Base-by-base conservation (phyloP, 2,329 filamentous ascomycete genomes). In the Scedosporium apiospermum region DNA sequence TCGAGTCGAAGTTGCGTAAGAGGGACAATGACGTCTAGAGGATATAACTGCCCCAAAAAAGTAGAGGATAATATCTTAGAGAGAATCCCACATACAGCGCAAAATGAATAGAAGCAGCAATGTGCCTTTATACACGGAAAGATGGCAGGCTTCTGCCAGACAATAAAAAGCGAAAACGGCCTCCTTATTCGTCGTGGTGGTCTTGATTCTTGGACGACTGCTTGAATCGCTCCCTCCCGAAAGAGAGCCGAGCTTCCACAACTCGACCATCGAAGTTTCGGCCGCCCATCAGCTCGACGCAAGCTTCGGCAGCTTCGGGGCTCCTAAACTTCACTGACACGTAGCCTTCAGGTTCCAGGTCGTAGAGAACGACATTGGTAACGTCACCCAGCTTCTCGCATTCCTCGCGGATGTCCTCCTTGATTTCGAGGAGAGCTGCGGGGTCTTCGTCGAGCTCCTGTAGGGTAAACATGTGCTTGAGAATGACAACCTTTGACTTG, bases 391-490 rank as follows among this genome's bases (percentile, higher is more conserved):
- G 79, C 75, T 96, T 96, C 63, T 85, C 82, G 73, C 91, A 96
- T 75, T 96, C 93, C 60, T 96, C 91, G 57, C 90, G 85, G 63
- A 98, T 90, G 71, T 99, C 95, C 72, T 96, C 89, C 72, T 96
- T 96, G 77, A 98, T 96, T 66, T 98, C 93, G 44, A 96, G 79
- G 64, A 96, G 82, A 1, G 89, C 90, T 0, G 87, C 86, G 1
- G 90, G 86, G 69, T 98, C 93, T 71, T 96, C 90, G 68, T 92
- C 87, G 27, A 98, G 80, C 76, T 96, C 91, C 65, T 88, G 73
- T 51, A 93, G 80, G 1, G 91, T 96, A 75, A 99, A 99, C 88
- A 96, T 96, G 76, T 96, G 87, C 71, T 91, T 91, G 66, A 99
- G 77, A 63, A 98, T 87, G 30, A 96, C 93, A 16, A 90, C 80